Percentiles rank a stretch among this genome's conserved stretches.
Evolutionary conservation across 1,284 basidiomycete species (phyloP).

Genomic region (Mrakiaceae sp.): DNA sequence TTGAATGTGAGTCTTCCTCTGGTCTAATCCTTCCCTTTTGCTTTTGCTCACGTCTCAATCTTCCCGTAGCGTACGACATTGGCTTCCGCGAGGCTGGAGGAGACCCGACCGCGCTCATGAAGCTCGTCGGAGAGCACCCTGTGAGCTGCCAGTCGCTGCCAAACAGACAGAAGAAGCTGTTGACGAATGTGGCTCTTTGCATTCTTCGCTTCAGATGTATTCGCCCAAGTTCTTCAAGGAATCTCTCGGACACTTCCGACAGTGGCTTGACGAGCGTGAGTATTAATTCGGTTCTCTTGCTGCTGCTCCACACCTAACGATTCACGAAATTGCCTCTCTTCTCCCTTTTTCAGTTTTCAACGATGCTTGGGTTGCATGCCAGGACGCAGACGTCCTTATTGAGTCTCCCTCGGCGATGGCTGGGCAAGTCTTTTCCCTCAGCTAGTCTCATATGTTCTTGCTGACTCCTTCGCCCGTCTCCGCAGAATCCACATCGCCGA

Average conservation of each 20-base stretch:
- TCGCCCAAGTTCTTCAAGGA: constrained; percentile 71
- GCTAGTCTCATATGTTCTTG: too few relatives aligned
- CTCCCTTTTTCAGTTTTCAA: constrained; percentile 42
- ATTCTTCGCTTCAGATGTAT: constrained; percentile 44
- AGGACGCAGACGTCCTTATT: constrained; percentile 60
- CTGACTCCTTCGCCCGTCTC: too few relatives aligned
- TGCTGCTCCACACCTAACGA: too few relatives aligned
- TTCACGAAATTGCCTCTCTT: too few relatives aligned
- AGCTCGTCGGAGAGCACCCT: constrained; percentile 39
- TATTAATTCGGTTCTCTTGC: not conserved
- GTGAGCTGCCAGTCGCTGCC: too few relatives aligned
- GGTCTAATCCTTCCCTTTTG: not conserved
- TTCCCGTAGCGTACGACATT: constrained; percentile 45
- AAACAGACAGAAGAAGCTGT: too few relatives aligned
- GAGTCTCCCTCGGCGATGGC: constrained; percentile 63
- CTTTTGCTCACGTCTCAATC: not conserved
- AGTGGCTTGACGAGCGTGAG: constrained; percentile 62
- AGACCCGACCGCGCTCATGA: constrained; percentile 54
- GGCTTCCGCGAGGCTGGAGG: constrained; percentile 60
- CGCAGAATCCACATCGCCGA: constrained; percentile 59
- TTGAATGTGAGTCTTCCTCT: constrained; percentile 30
- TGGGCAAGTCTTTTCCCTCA: constrained; percentile 31
- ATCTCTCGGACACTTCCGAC: constrained; percentile 52
- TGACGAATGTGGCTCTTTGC: too few relatives aligned
- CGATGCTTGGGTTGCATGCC: constrained; percentile 58